Conservation (phyloP, 805 yeast species). For the Starmerella etchellsii region DNA sequence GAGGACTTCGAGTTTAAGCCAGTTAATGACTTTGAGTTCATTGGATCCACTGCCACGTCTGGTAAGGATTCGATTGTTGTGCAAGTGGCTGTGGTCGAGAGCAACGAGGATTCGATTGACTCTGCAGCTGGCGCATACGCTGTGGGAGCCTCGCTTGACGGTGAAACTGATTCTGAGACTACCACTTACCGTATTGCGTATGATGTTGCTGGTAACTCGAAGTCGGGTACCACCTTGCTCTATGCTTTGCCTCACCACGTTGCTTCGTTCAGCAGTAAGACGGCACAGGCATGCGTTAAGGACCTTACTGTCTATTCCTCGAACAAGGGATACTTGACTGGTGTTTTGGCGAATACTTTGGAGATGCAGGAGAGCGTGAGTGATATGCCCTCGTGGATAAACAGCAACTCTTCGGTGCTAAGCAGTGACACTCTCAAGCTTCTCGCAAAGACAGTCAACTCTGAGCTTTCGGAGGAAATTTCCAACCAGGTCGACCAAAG, state of each 20-base stretch:
- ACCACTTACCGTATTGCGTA: slow-evolving; percentile 41
- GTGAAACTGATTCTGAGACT: slow-evolving; percentile 34
- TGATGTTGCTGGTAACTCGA: slow-evolving; percentile 38
- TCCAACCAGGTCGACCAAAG: slow-evolving; percentile 49
- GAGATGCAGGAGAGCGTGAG: slow-evolving; percentile 31
- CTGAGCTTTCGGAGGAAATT: slow-evolving; percentile 45
- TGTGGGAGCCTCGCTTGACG: slow-evolving; percentile 36
- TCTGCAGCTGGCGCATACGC: slow-evolving; percentile 58
- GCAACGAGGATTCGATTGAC: slow-evolving; percentile 34
- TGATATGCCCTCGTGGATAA: slow-evolving; percentile 38
- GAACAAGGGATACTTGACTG: slow-evolving; percentile 33
- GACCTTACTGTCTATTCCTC: slow-evolving; percentile 34
- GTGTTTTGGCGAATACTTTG: slow-evolving; percentile 26
- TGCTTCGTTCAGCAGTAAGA: slow-evolving; percentile 31
- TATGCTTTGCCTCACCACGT: slow-evolving; percentile 63
- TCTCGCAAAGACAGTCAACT: slow-evolving; percentile 38
- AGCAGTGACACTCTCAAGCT: slow-evolving; percentile 30
- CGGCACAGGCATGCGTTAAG: slow-evolving; percentile 22
- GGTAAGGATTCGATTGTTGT: slow-evolving; percentile 29
- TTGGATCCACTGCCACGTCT: slow-evolving; percentile 26
- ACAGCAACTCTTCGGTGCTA: slow-evolving; percentile 38
- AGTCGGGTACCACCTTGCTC: slow-evolving; percentile 32
- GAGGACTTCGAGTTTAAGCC: slow-evolving; percentile 27
- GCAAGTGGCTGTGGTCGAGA: slow-evolving; percentile 41
- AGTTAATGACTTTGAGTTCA: slow-evolving; percentile 27